These are phyloP conservation scores for Salix dunnii DNA, from an alignment of 345 rosid genomes.

Conservation along the genomic window DNA sequence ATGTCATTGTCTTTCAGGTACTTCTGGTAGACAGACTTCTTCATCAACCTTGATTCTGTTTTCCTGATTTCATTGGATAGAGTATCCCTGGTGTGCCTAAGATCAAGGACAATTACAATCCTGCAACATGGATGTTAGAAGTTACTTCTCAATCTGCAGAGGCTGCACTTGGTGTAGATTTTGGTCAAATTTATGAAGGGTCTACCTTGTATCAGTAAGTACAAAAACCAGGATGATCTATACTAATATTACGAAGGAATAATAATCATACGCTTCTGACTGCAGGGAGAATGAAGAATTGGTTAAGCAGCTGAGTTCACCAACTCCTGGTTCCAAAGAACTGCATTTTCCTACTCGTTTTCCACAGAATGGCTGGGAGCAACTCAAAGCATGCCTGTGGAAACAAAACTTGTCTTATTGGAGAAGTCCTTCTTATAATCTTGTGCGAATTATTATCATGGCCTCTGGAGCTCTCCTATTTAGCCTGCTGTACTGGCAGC, in stretches of 20 bases:
- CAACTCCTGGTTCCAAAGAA: constrained; percentile 45
- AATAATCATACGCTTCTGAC: not conserved
- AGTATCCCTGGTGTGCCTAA: constrained; percentile 51
- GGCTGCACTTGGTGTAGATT: constrained; percentile 58
- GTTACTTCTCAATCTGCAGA: constrained; percentile 60
- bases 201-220: constrained; percentile 56
- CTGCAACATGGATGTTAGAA: constrained; percentile 86
- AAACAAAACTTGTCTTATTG: constrained; percentile 74
- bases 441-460: constrained; percentile 40
- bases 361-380: constrained; percentile 57
- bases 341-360: constrained; percentile 45
- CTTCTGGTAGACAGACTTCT: not conserved
- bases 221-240: not conserved
- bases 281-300: constrained; percentile 46
- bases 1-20: not conserved
- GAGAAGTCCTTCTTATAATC: constrained; percentile 78
- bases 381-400: constrained; percentile 73
- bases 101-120: constrained; percentile 63
- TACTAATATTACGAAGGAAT: too few species aligned
- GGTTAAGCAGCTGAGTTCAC: constrained; percentile 45
- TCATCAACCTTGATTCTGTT: not conserved
- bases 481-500: constrained; percentile 65
- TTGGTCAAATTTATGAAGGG: constrained; percentile 43
- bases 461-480: constrained; percentile 43
- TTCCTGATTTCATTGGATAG: constrained; percentile 25